phyloP scores from a whole-genome alignment of 345 rosid genomes.

The Psidium friedrichsthalianum region DNA sequence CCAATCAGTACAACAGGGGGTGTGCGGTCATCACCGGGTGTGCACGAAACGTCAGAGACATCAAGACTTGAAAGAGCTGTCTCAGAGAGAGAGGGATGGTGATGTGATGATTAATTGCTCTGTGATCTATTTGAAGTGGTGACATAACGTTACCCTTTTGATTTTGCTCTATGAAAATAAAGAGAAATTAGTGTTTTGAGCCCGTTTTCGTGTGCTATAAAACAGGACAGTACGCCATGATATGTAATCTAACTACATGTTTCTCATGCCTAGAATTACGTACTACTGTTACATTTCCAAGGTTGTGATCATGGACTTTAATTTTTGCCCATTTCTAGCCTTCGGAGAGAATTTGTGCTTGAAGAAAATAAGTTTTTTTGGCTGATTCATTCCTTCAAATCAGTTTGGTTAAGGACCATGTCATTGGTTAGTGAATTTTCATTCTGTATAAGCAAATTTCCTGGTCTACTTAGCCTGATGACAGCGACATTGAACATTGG shows the following conservation, averaged over 20 bases:
- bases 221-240: neutral
- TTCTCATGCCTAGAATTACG: neutral
- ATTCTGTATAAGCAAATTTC: neutral
- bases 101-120: neutral
- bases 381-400: neutral
- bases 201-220: neutral
- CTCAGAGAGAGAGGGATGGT: neutral
- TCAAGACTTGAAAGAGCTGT: neutral
- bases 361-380: neutral
- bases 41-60: conserved; percentile 40
- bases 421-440: neutral
- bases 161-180: neutral
- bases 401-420: neutral
- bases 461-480: neutral
- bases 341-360: neutral
- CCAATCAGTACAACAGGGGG: conserved; percentile 58
- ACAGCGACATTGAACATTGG: neutral
- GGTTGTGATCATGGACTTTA: neutral
- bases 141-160: neutral
- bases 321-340: neutral
- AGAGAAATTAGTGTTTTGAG: neutral
- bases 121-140: neutral
- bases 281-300: neutral
- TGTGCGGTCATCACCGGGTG: conserved; percentile 77
- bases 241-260: neutral